These are phyloP conservation scores for Lenwebbia sp. DNA, from an alignment of 345 rosid genomes.

Conservation along the genomic window DNA sequence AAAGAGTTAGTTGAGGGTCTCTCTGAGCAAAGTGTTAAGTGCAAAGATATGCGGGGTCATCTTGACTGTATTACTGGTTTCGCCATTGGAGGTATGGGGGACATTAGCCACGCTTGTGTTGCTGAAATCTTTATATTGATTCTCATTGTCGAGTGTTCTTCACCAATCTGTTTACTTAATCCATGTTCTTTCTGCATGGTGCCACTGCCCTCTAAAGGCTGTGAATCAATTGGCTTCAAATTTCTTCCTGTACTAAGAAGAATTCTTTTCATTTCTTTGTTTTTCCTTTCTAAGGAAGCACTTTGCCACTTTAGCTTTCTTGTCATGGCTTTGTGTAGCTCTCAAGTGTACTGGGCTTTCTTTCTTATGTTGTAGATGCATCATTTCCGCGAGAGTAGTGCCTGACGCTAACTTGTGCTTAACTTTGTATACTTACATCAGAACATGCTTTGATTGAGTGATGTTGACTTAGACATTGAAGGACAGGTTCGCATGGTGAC, in stretches of 20 bases:
- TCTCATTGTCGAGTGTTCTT: background rate
- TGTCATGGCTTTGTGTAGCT: background rate
- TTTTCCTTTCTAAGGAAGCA: background rate
- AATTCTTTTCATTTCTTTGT: background rate
- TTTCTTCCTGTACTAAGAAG: background rate
- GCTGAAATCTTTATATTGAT: background rate
- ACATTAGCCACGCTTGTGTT: background rate
- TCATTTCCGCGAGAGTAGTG: background rate
- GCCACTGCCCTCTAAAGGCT: background rate
- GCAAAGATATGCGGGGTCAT: conserved; percentile 57
- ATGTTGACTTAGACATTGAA: background rate
- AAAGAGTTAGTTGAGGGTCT: conserved; percentile 34
- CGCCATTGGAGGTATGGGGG: conserved; percentile 62
- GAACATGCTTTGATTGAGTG: background rate
- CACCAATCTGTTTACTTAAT: background rate
- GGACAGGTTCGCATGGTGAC: background rate
- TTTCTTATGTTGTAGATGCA: background rate
- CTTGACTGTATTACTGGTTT: conserved; percentile 71
- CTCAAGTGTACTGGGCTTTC: background rate
- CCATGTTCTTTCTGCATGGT: background rate
- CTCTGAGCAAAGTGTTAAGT: conserved; percentile 34
- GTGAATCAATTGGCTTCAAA: background rate
- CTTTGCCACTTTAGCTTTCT: background rate
- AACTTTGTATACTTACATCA: background rate
- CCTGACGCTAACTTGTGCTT: background rate